phyloP scores from a whole-genome alignment of 228 moss, liverwort and hornwort genomes.

The Sphagnum fallax region DNA sequence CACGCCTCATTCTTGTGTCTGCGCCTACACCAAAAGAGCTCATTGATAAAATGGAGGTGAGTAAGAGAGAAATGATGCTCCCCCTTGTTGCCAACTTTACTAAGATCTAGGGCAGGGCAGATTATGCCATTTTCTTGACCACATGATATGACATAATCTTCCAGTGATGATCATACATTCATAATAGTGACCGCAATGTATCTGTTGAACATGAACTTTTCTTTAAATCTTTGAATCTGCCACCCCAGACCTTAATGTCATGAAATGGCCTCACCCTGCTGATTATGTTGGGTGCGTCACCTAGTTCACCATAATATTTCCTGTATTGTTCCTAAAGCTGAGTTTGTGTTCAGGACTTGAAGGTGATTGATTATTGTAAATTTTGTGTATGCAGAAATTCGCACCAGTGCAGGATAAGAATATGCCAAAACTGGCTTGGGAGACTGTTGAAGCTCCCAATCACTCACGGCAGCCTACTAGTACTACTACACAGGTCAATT shows the following conservation, averaged over 20 bases:
- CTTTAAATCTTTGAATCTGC: too few species aligned
- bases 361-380: background rate
- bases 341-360: background rate
- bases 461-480: too few species aligned
- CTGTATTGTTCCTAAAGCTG: background rate
- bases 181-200: too few species aligned
- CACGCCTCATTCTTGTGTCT: constrained; percentile 35
- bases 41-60: constrained; percentile 50
- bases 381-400: background rate
- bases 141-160: too few species aligned
- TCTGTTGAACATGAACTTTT: background rate
- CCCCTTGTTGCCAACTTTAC: background rate
- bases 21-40: constrained; percentile 49
- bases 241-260: too few species aligned
- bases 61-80: background rate
- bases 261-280: background rate
- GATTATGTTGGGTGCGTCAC: too few species aligned
- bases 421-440: constrained; percentile 6
- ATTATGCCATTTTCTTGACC: background rate
- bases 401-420: background rate
- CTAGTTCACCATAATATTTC: too few species aligned
- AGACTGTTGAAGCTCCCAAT: background rate
- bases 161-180: too few species aligned
- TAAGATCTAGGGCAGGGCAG: background rate
- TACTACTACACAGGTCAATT: too few species aligned